Conservation (phyloP, 2,329 filamentous ascomycete species). For the Clarireedia monteithiana region DNA sequence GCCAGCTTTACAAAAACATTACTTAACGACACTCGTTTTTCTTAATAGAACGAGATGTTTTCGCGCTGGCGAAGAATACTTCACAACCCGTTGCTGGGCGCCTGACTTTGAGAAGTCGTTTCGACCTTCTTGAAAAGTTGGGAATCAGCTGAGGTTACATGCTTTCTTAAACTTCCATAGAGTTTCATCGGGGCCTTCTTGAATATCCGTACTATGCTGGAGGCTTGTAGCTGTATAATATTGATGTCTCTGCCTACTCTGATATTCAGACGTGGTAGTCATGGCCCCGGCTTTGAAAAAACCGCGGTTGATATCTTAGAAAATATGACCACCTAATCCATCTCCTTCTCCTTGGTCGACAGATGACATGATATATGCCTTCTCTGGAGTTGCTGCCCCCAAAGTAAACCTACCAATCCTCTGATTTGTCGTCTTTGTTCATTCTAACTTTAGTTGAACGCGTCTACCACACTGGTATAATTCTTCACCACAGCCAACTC, state of each 20-base stretch:
- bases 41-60: constrained; percentile 47
- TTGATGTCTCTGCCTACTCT: neutral
- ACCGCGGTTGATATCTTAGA: no score
- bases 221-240: neutral
- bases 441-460: no score
- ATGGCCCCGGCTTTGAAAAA: no score
- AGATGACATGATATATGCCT: no score
- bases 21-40: constrained; percentile 12
- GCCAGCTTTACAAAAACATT: constrained; percentile 15
- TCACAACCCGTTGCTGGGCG: constrained; percentile 60
- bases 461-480: no score
- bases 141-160: constrained; percentile 70
- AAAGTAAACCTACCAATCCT: no score
- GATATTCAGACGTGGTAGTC: no score
- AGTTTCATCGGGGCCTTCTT: neutral
- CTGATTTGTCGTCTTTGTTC: no score
- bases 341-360: no score
- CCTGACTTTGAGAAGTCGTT: constrained; percentile 60
- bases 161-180: neutral
- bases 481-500: no score
- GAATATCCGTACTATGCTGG: neutral
- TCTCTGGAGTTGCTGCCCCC: no score
- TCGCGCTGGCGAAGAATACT: constrained; percentile 62
- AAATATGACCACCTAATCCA: no score
- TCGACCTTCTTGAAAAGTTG: constrained; percentile 53